phyloP scores from a whole-genome alignment of 2,329 filamentous ascomycete species.

The Verticillium albo-atrum region DNA sequence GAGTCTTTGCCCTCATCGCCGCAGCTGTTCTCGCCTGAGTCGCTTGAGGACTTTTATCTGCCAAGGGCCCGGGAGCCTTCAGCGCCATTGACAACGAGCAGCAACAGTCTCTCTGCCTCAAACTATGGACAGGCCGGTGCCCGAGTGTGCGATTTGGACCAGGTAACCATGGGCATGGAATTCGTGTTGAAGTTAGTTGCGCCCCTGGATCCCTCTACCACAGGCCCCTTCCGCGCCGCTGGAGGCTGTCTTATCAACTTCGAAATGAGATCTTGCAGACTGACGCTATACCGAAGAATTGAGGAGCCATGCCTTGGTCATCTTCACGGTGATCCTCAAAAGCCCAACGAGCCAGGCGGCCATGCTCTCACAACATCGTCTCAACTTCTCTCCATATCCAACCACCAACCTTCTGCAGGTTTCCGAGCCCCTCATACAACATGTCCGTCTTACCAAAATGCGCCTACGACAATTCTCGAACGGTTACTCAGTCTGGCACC shows the following conservation, averaged over 20 bases:
- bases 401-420: not conserved
- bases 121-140: not conserved
- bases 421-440: not conserved
- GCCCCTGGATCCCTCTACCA: no score
- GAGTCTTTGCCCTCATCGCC: not conserved
- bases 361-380: constrained; percentile 21
- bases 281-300: constrained; percentile 12
- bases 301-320: constrained; percentile 22
- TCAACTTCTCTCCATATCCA: constrained; percentile 10
- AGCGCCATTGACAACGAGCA: not conserved
- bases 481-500: constrained; percentile 18
- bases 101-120: no score
- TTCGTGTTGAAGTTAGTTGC: constrained; percentile 25
- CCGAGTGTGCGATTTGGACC: constrained; percentile 18
- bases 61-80: not conserved
- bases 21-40: not conserved
- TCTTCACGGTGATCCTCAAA: constrained; percentile 17
- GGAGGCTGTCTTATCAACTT: no score
- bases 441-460: not conserved
- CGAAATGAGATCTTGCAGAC: not conserved
- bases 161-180: constrained; percentile 20
- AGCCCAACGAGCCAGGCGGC: constrained; percentile 18
- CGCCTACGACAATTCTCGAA: constrained; percentile 16
- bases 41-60: not conserved
- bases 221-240: no score